Percentiles rank a stretch among this genome's conserved stretches.
Conservation (phyloP, 495 filamentous ascomycete species). For the Arthonia radiata region DNA sequence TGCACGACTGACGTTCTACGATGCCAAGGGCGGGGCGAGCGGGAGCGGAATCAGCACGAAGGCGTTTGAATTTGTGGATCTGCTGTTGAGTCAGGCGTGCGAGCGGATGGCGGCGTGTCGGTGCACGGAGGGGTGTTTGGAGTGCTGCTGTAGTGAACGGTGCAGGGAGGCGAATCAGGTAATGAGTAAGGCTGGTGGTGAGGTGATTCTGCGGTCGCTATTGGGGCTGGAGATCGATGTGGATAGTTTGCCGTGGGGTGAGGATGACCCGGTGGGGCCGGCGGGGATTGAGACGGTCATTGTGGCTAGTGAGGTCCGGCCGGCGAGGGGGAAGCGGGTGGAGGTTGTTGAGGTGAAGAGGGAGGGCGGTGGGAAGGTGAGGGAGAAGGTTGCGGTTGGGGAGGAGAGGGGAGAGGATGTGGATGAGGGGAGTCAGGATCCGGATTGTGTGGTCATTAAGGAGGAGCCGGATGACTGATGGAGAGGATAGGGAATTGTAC, state of each 20-base stretch:
- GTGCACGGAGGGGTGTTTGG: conserved; percentile 54
- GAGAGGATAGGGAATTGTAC: no score
- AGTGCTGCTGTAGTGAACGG: conserved; percentile 65
- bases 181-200: conserved; percentile 74
- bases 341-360: conserved; percentile 19
- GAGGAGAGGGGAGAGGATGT: conserved; percentile 2
- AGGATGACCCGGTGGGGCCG: conserved; percentile 35
- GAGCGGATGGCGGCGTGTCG: conserved; percentile 49
- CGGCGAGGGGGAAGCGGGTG: conserved; percentile 18
- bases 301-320: conserved; percentile 35
- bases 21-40: conserved; percentile 64
- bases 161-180: conserved; percentile 79
- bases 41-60: conserved; percentile 73
- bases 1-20: conserved; percentile 79
- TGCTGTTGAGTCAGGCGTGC: conserved; percentile 54
- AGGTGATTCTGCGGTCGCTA: conserved; percentile 52
- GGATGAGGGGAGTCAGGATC: conserved; percentile 1
- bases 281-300: conserved; percentile 72
- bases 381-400: conserved; percentile 3
- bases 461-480: conserved; percentile 8
- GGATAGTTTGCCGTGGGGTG: conserved; percentile 58
- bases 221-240: conserved; percentile 53
- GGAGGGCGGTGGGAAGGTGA: conserved; percentile 8
- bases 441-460: conserved; percentile 7
- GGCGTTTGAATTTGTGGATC: conserved; percentile 76